Evolutionary conservation across 2,329 filamentous ascomycete genomes (phyloP), one percentile per base, ranked within the genome.

Genomic region (Exophiala sp.): DNA sequence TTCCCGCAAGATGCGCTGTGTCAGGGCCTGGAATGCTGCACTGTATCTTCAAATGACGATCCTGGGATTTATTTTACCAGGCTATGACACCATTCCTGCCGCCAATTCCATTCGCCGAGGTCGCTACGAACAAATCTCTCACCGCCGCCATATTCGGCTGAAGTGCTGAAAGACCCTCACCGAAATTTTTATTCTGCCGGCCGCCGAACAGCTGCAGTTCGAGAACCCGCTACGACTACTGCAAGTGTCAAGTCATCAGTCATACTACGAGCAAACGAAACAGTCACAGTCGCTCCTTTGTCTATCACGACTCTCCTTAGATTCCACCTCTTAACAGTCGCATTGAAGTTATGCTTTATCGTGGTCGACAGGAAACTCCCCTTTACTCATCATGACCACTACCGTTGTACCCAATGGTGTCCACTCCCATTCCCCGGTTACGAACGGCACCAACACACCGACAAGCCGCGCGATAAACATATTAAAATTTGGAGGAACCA

Each of bases 401-500:
- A 46, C 43, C 30, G 49, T 47, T 46, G 46, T 56, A 40, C 39
- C 58, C 46, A 58, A 61, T 56, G 59, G 58, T 46, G 57, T 61
- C 34, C 53, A 50, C 32, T 35, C 32, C 10, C 22, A 34, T 19
- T 29, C 42, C 10, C 38, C 51, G 7, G 16, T 49, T 19, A 37
- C 43, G 30, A 50, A 54, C 32, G 51, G 54, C 35, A 48, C 45
- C 13, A 41, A 27, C 18, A 46, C 48, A 37, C 54, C 47, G 29
- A 38, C 39, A 16, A 24, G 38, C 27, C 47, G 51, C 27, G 14
- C 54, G 9, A 51, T 47, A 8, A 56, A 57, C 50, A 46, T 58
- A 13, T 40, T 58, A 11, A 58, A 58, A 39, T 58, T 58, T 38
- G 56, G 56, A 56, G 91, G 91, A 44, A 98, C 91, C 45, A 95